phyloP scores from a whole-genome alignment of 345 rosid species.

The Rhodamnia rubescens region DNA sequence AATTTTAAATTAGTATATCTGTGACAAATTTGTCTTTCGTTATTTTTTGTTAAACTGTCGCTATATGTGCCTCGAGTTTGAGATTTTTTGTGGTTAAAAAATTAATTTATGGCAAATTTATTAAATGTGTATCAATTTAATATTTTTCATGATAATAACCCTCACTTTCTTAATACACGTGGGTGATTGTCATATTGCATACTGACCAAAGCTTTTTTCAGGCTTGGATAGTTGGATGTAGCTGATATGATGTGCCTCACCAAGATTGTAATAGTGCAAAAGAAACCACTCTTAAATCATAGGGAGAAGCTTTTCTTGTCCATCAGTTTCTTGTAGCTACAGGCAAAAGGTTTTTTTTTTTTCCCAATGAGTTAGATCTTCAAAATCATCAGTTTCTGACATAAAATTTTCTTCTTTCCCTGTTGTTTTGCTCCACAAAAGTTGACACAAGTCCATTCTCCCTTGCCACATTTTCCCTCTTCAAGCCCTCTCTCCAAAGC shows the following conservation, averaged over 20 bases:
- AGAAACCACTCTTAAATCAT: background rate
- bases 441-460: background rate
- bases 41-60: too few relatives aligned
- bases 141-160: too few relatives aligned
- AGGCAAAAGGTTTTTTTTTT: background rate
- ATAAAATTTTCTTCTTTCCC: background rate
- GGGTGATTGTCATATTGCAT: background rate
- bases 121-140: too few relatives aligned
- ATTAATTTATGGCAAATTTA: too few relatives aligned
- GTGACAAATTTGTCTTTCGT: too few relatives aligned
- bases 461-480: background rate
- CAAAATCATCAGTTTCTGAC: background rate
- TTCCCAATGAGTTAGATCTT: background rate
- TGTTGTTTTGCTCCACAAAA: background rate
- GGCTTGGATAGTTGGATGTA: background rate
- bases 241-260: background rate
- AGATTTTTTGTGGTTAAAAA: too few relatives aligned
- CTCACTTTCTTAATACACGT: background rate
- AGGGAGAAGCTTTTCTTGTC: background rate
- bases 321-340: background rate
- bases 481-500: too few relatives aligned
- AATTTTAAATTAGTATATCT: too few relatives aligned
- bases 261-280: background rate
- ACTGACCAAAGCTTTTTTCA: background rate
- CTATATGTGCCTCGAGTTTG: too few relatives aligned